phyloP scores from a whole-genome alignment of 2,329 filamentous ascomycete species.

The Neophaeococcomyces mojaviensis region DNA sequence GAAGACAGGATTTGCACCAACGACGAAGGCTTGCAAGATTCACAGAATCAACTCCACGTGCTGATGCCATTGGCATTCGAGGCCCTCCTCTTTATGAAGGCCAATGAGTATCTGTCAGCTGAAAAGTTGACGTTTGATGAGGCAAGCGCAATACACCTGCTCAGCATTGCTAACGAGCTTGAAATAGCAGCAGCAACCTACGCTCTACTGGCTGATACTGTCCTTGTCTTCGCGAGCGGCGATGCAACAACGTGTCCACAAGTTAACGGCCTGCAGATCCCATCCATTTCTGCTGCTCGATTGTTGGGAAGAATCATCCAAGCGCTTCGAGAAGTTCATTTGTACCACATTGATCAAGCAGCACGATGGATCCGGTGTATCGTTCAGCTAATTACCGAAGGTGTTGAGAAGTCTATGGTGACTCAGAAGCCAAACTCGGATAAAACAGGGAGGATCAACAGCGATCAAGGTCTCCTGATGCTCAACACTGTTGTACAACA shows the following conservation, averaged over 20 bases:
- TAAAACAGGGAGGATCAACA: slow-evolving; percentile 12
- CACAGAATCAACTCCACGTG: slow-evolving; percentile 10
- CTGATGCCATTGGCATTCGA: slow-evolving; percentile 21
- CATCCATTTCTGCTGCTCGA: slow-evolving; percentile 13
- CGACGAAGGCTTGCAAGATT: slow-evolving; percentile 2
- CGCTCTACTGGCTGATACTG: slow-evolving; percentile 59
- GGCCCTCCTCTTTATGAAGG: slow-evolving; percentile 16
- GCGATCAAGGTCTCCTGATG: slow-evolving; percentile 15
- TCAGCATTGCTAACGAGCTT: slow-evolving; percentile 36
- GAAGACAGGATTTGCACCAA: background rate
- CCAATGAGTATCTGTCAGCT: background rate
- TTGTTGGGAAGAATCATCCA: slow-evolving; percentile 58
- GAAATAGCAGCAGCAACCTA: slow-evolving; percentile 39
- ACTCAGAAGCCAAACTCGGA: background rate
- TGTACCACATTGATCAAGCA: slow-evolving; percentile 52
- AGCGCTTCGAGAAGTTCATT: slow-evolving; percentile 52
- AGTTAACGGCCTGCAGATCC: slow-evolving; percentile 18
- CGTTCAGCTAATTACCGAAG: slow-evolving; percentile 57
- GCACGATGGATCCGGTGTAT: slow-evolving; percentile 73
- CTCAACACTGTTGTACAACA: slow-evolving; percentile 31
- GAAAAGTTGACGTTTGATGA: slow-evolving; percentile 35
- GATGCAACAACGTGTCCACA: background rate
- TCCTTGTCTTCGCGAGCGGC: slow-evolving; percentile 35
- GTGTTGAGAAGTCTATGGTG: slow-evolving; percentile 52
- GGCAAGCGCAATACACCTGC: slow-evolving; percentile 46